These are phyloP conservation scores for Sugiyamaella marilandica DNA, from an alignment of 805 yeast species.

Conservation along the genomic window DNA sequence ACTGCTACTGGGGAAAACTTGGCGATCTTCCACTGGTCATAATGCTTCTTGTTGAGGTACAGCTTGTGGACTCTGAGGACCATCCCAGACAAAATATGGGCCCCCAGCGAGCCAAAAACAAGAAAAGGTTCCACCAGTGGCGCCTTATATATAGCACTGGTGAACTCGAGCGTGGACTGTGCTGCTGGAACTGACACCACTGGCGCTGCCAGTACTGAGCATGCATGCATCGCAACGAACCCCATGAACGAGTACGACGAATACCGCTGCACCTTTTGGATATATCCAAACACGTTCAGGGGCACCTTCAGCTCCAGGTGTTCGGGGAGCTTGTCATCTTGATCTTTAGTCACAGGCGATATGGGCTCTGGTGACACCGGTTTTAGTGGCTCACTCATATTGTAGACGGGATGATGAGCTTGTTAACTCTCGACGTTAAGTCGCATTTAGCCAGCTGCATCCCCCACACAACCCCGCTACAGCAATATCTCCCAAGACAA, in stretches of 20 bases:
- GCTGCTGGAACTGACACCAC: conserved; percentile 41
- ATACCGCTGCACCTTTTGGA: conserved; percentile 32
- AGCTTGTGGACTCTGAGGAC: conserved; percentile 38
- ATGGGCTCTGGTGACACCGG: conserved; percentile 3
- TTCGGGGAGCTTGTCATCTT: background rate
- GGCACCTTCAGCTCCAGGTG: background rate
- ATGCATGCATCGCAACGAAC: conserved; percentile 52
- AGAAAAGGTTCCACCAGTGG: conserved; percentile 45
- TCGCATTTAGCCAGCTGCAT: background rate
- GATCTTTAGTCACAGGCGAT: background rate
- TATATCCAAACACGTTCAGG: conserved; percentile 6
- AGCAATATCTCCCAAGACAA: too few species aligned
- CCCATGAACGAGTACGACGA: conserved; percentile 52
- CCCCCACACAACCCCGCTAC: too few species aligned
- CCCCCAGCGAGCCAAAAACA: conserved; percentile 41
- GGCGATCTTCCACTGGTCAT: conserved; percentile 27
- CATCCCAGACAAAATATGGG: conserved; percentile 53
- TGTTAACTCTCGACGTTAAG: too few species aligned
- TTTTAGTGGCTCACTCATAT: background rate
- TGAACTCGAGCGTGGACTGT: conserved; percentile 53
- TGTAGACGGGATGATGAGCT: too few species aligned
- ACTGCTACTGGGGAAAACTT: conserved; percentile 56
- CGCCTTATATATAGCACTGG: conserved; percentile 55
- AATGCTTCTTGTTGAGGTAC: conserved; percentile 26
- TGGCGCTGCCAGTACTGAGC: conserved; percentile 54